Evolutionary conservation across 1,139 yeast genomes (phyloP).

Genomic region (Blastobotrys persicus): DNA sequence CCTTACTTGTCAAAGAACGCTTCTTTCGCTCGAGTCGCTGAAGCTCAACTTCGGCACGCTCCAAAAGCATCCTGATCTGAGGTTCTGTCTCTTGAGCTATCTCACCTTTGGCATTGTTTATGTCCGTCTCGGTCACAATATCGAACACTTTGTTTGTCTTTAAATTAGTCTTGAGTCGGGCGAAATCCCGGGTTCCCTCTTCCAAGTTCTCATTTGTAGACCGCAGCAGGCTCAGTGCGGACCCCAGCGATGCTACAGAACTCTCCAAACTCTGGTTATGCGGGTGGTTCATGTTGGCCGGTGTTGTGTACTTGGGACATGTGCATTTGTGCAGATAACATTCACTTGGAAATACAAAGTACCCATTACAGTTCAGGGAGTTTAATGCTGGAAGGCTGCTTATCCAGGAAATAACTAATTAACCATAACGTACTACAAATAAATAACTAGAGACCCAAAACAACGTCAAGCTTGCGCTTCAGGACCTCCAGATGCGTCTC

Average conservation of each 20-base stretch:
- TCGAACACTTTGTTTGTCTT: conserved; percentile 32
- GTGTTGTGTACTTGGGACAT: too few relatives aligned
- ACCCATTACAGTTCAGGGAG: too few relatives aligned
- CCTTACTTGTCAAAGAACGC: conserved; percentile 27
- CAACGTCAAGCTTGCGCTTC: conserved; percentile 27
- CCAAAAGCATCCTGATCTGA: conserved; percentile 27
- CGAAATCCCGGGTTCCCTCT: conserved; percentile 26
- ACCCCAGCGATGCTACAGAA: conserved; percentile 12
- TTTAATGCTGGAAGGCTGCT: too few relatives aligned
- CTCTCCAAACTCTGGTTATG: conserved; percentile 13
- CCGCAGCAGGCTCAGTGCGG: conserved; percentile 17
- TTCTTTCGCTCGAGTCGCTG: conserved; percentile 30
- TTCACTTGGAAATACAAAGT: too few relatives aligned
- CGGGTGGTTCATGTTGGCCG: conserved; percentile 9
- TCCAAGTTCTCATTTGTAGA: conserved; percentile 24
- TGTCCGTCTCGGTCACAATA: conserved; percentile 33
- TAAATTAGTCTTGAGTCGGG: conserved; percentile 26
- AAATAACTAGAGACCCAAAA: not conserved
- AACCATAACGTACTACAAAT: too few relatives aligned
- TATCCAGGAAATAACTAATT: too few relatives aligned
- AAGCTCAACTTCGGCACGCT: conserved; percentile 29
- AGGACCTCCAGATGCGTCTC: conserved; percentile 28
- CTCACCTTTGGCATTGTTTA: conserved; percentile 27
- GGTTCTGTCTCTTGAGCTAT: conserved; percentile 33
- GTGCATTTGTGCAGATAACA: too few relatives aligned